Conservation (phyloP, 768 basidiomycete species). For the Rhizopogon roseolus region DNA sequence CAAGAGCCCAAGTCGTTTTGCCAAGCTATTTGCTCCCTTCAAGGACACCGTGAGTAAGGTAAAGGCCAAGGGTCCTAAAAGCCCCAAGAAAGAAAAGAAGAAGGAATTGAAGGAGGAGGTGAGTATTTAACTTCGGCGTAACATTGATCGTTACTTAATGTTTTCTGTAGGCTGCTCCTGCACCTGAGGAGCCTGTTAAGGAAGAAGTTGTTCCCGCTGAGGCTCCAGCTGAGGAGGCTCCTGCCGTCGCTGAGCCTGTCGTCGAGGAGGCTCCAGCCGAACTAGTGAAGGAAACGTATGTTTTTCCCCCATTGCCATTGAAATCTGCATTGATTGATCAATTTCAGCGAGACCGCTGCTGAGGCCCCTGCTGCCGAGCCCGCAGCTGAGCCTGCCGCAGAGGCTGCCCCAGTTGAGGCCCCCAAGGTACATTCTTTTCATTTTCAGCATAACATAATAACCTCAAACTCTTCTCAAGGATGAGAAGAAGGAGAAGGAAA, state of each 20-base stretch:
- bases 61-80: constrained; percentile 60
- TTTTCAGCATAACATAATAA: too few species aligned
- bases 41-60: constrained; percentile 49
- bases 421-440: constrained; percentile 37
- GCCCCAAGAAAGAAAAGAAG: constrained; percentile 80
- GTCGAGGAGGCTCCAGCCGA: constrained; percentile 37
- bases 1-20: constrained; percentile 73
- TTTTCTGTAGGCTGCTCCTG: constrained; percentile 21
- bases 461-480: constrained; percentile 28
- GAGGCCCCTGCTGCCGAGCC: constrained; percentile 21
- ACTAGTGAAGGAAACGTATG: constrained; percentile 71
- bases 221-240: constrained; percentile 39
- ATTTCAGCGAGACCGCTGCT: constrained; percentile 36
- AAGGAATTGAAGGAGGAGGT: constrained; percentile 55
- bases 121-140: constrained; percentile 11
- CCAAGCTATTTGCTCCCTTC: constrained; percentile 78
- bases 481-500: constrained; percentile 46
- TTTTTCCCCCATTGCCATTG: constrained; percentile 11
- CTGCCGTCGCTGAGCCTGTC: constrained; percentile 26
- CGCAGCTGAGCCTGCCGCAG: constrained; percentile 20
- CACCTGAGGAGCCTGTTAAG: constrained; percentile 30
- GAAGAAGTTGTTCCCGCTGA: constrained; percentile 29
- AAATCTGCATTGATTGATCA: constrained; percentile 6
- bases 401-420: constrained; percentile 29
- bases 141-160: not conserved